Evolutionary conservation across 2,329 filamentous ascomycete genomes (phyloP), one percentile per base, ranked within the genome.

Genomic region (Sporothrix schenckii): DNA sequence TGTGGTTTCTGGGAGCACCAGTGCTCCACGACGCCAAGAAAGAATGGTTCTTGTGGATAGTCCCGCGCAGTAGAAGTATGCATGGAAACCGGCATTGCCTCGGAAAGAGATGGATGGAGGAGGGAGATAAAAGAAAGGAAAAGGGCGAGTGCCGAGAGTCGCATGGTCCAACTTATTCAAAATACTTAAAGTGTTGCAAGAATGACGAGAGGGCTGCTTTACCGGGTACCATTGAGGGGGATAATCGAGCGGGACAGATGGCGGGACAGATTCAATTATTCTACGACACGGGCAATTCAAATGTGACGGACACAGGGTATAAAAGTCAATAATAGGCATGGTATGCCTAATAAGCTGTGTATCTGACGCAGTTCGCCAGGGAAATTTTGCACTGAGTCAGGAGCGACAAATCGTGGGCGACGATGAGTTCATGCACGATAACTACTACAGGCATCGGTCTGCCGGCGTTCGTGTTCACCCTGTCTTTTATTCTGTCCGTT

Each of bases 61-160:
- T 21, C 34, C 56, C 34, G 34, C 34, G 11, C 19, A 60, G 41
- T 60, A 30, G 65, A 54, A 67, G 50, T 30, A 50, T 52, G 30
- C 30, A 54, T 44, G 49, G 65, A 67, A 67, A 54, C 47, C 47
- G 65, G 49, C 50, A 67, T 50, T 47, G 47, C n/a, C 44, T 39
- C 44, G 63, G 52, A 54, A 53, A 44, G 49, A 56, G 34, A 52
- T 53, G 44, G 34, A 52, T 53, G 44, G 49, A 10, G 11, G 7
- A 19, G 21, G 2, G n/a, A 27, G 13, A 11, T 16, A 39, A 34
- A n/a, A 19, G 3, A 10, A 54, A 34, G 19, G 14, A 16, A 5
- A 34, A 34, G 7, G 7, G 34, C 34, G 34, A 34, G 34, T 7
- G 34, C 34, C 34, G 21, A 27, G 21, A 4, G 52, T n/a, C 21